phyloP scores from a whole-genome alignment of 116 monocot species.

The Cymodocea nodosa region DNA sequence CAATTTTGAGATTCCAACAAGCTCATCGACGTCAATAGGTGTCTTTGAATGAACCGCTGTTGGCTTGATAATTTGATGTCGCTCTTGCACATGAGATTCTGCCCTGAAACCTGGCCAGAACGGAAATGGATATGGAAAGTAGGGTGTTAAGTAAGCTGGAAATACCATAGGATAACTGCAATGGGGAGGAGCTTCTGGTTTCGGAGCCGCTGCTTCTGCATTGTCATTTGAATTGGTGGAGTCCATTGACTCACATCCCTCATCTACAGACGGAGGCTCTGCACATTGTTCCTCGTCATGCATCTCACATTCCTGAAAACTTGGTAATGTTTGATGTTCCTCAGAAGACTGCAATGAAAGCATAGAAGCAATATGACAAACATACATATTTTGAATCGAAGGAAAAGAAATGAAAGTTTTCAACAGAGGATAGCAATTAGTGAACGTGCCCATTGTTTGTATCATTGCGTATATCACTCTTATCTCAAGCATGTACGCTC shows the following conservation, averaged over 20 bases:
- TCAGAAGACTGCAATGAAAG: slow-evolving; percentile 26
- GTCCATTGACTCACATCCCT: slow-evolving; percentile 56
- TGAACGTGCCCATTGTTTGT: background rate
- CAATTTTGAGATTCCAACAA: slow-evolving; percentile 54
- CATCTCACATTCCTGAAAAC: slow-evolving; percentile 22
- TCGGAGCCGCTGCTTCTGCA: slow-evolving; percentile 16
- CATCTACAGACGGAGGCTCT: slow-evolving; percentile 19
- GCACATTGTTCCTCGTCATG: slow-evolving; percentile 10
- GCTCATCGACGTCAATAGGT: slow-evolving; percentile 44
- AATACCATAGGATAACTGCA: slow-evolving; percentile 34
- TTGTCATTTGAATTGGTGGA: slow-evolving; percentile 38
- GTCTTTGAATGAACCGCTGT: slow-evolving; percentile 48
- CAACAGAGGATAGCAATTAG: background rate
- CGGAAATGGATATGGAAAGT: slow-evolving; percentile 28
- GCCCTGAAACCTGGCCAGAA: slow-evolving; percentile 13
- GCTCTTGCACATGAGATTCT: slow-evolving; percentile 10
- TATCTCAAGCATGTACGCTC: no score
- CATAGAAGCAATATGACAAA: background rate
- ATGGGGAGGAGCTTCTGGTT: slow-evolving; percentile 9
- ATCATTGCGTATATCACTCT: background rate
- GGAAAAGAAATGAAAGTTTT: background rate
- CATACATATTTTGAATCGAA: no score
- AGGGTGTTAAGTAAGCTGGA: slow-evolving; percentile 51
- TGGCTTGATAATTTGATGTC: slow-evolving; percentile 44
- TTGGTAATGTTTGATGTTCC: slow-evolving; percentile 13